phyloP scores from a whole-genome alignment of 805 yeast genomes.

The Zygosaccharomyces rouxii region DNA sequence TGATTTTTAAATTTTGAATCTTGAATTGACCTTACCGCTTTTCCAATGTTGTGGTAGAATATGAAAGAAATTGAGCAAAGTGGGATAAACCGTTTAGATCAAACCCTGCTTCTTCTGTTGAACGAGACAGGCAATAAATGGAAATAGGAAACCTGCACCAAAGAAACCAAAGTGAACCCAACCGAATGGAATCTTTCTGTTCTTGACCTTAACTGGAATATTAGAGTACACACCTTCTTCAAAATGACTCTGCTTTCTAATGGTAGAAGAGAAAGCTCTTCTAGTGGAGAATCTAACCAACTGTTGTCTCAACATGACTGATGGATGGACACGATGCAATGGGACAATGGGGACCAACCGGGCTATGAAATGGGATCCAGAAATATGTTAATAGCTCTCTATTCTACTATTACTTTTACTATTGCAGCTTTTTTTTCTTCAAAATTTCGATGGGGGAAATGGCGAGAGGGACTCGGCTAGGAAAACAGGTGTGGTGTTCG shows the following conservation, averaged over 20 bases:
- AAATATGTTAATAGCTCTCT: neutral
- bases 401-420: neutral
- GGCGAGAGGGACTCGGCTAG: neutral
- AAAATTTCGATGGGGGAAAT: constrained; percentile 8
- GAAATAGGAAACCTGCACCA: constrained; percentile 66
- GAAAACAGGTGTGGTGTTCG: constrained; percentile 11
- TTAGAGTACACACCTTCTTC: constrained; percentile 86
- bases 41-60: neutral
- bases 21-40: neutral
- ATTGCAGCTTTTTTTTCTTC: neutral
- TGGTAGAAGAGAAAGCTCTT: constrained; percentile 54
- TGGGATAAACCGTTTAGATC: constrained; percentile 5
- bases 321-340: neutral
- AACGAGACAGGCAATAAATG: constrained; percentile 73
- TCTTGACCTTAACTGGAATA: constrained; percentile 90
- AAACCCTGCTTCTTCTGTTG: constrained; percentile 85
- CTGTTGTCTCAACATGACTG: constrained; percentile 34
- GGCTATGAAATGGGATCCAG: neutral
- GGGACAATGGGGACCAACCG: neutral
- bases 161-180: constrained; percentile 76
- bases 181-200: constrained; percentile 86
- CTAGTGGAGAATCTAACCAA: constrained; percentile 32
- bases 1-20: neutral
- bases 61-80: neutral
- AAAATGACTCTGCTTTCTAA: constrained; percentile 42